phyloP scores from a whole-genome alignment of 768 basidiomycete genomes.

The Kwoniella bestiolae region DNA sequence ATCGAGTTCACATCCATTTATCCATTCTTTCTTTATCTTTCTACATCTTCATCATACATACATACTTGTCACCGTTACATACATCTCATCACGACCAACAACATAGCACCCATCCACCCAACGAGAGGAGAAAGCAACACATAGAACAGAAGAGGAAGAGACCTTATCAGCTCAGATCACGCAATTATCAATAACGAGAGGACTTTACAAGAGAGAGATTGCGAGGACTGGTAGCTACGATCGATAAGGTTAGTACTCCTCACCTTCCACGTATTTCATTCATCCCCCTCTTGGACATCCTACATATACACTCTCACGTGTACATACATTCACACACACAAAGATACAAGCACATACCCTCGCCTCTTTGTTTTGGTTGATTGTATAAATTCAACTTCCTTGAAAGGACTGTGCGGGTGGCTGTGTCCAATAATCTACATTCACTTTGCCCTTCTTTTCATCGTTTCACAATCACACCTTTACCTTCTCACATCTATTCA shows the following conservation, averaged over 20 bases:
- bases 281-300: neutral
- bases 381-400: neutral
- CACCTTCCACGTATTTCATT: neutral
- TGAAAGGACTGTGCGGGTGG: constrained; percentile 11
- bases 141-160: neutral
- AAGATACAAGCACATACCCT: neutral
- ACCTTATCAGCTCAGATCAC: neutral
- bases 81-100: neutral
- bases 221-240: neutral
- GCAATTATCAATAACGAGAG: neutral
- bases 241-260: constrained; percentile 4
- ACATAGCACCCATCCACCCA: neutral
- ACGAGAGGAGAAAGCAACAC: neutral
- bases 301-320: neutral
- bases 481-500: neutral
- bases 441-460: neutral
- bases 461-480: neutral
- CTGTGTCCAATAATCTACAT: constrained; percentile 20
- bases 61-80: neutral
- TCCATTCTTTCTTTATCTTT: neutral
- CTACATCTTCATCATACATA: neutral
- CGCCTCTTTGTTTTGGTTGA: neutral
- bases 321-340: neutral
- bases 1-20: neutral
- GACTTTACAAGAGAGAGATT: neutral